Evolutionary conservation across 2,329 filamentous ascomycete species (phyloP).

Genomic region (Aspergillus uvarum): DNA sequence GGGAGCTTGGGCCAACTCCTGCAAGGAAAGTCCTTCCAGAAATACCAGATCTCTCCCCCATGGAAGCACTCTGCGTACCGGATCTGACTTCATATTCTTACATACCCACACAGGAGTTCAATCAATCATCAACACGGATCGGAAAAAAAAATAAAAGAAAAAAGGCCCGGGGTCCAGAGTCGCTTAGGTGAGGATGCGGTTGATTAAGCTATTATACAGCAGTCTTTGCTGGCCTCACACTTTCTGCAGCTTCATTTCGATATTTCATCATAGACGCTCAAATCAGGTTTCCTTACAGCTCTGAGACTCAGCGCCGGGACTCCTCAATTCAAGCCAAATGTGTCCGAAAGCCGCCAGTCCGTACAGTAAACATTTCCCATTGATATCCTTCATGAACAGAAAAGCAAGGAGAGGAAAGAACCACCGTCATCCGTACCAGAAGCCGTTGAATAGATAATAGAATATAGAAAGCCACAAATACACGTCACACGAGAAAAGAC

Average conservation of each 20-base stretch:
- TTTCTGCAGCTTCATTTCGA: constrained; percentile 23
- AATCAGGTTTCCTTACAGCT: constrained; percentile 20
- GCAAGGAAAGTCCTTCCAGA: constrained; percentile 4
- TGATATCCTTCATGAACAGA: constrained; percentile 32
- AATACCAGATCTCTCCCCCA: neutral
- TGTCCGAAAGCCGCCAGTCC: constrained; percentile 25
- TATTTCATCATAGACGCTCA: constrained; percentile 20
- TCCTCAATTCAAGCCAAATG: constrained; percentile 32
- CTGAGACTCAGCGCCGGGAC: constrained; percentile 22
- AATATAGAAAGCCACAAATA: constrained; percentile 32
- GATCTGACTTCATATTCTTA: neutral
- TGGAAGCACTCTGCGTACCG: neutral
- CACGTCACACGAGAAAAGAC: constrained; percentile 32
- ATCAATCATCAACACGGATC: neutral
- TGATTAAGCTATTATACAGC: constrained; percentile 33
- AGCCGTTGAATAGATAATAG: constrained; percentile 34
- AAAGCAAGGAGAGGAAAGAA: constrained; percentile 31
- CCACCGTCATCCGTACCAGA: constrained; percentile 34
- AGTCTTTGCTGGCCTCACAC: constrained; percentile 21
- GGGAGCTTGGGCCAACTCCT: constrained; percentile 24
- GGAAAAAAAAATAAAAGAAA: neutral
- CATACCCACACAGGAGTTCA: neutral
- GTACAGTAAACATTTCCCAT: constrained; percentile 33
- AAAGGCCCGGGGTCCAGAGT: neutral
- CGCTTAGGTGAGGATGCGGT: constrained; percentile 16